Conservation (phyloP, 2,329 filamentous ascomycete genomes). For the Leptographium radiaticola region DNA sequence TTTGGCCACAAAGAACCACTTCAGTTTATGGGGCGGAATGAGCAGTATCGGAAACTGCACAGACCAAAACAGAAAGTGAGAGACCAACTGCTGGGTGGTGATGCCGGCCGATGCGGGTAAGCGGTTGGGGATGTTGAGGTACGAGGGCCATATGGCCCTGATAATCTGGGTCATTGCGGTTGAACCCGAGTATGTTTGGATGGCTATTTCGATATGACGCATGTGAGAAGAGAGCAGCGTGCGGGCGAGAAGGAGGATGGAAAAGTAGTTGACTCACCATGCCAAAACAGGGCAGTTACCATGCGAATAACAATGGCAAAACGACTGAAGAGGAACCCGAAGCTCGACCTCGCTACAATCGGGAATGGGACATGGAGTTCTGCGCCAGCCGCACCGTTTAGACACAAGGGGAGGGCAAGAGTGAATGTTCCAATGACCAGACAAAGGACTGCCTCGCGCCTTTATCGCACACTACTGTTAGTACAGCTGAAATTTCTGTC, state of each 20-base stretch:
- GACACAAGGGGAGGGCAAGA: constrained; percentile 36
- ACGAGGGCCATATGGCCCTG: constrained; percentile 27
- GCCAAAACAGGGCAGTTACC: constrained; percentile 21
- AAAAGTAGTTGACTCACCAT: constrained; percentile 8
- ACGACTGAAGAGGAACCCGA: constrained; percentile 18
- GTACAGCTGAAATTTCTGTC: background rate
- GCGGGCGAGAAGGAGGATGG: background rate
- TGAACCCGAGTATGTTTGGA: constrained; percentile 20
- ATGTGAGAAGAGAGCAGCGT: background rate
- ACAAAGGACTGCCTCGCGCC: constrained; percentile 30
- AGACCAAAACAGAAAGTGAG: constrained; percentile 17
- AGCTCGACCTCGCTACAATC: constrained; percentile 10
- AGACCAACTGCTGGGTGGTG: constrained; percentile 35
- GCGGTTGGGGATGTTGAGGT: constrained; percentile 26
- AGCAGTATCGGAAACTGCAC: constrained; percentile 12
- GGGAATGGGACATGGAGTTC: constrained; percentile 32
- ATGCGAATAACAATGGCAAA: constrained; percentile 19
- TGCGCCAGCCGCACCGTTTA: constrained; percentile 32
- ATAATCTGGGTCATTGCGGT: constrained; percentile 20
- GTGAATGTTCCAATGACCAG: constrained; percentile 45
- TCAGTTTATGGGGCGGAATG: too few species aligned
- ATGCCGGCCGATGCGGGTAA: constrained; percentile 29
- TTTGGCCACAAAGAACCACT: too few species aligned
- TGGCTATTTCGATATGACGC: constrained; percentile 4
- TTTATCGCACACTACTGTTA: background rate